A percentile compares a stretch with the other conserved stretches of the same genome.
Conservation (phyloP, 1,284 basidiomycete species). For the Caloboletus firmus region DNA sequence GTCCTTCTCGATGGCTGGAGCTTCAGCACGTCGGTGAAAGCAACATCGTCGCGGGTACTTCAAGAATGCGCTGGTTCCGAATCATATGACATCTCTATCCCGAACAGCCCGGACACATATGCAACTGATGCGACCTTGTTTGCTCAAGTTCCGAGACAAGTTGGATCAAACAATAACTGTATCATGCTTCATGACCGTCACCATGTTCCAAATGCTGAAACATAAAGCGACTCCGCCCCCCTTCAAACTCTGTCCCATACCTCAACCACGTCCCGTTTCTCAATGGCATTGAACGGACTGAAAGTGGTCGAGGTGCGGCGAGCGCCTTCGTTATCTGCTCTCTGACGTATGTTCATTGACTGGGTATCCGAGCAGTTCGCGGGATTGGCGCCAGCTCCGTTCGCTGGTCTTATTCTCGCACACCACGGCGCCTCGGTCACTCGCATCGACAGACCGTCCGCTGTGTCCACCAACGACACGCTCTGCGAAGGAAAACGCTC, state of each 20-base stretch:
- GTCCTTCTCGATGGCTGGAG: not conserved
- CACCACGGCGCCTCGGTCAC: constrained; percentile 81
- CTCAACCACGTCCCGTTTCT: not conserved
- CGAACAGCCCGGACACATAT: not conserved
- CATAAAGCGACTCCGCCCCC: not conserved
- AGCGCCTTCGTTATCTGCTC: not conserved
- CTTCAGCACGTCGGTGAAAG: not conserved
- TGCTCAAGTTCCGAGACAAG: not conserved
- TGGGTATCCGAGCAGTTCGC: constrained; percentile 57
- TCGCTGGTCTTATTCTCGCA: constrained; percentile 76
- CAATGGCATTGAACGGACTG: constrained; percentile 53
- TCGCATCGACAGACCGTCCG: constrained; percentile 65
- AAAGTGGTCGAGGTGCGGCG: constrained; percentile 56
- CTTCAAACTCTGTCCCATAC: not conserved
- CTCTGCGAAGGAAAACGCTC: constrained; percentile 76
- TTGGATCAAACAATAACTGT: constrained; percentile 5
- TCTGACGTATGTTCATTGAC: not conserved
- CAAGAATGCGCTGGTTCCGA: no score
- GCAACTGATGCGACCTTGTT: not conserved
- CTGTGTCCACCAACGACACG: constrained; percentile 44
- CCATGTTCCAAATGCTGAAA: constrained; percentile 13
- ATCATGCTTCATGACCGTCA: not conserved
- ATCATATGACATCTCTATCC: not conserved
- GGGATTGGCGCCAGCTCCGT: constrained; percentile 82
- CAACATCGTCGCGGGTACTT: not conserved